Base-by-base conservation (phyloP, 202 grass and related monocot genomes). In the Elaeis oleifera region DNA sequence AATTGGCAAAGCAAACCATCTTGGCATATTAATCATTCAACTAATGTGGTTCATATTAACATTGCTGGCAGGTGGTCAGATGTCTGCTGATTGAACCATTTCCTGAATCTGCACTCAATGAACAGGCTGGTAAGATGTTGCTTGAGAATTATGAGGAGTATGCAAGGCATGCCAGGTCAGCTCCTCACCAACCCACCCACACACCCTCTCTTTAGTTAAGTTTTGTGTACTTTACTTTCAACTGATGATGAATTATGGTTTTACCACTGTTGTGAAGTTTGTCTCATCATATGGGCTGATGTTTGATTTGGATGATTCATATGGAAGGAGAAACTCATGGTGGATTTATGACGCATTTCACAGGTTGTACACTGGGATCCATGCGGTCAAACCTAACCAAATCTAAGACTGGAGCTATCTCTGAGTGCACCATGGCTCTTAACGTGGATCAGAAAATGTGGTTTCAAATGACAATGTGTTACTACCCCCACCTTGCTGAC, bases 81-180 rank as follows among this genome's bases (percentile, higher is more conserved):
- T 97, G 94, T 71, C 79, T 97, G 56, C 64, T 97, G 58, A 97
- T 97, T 0, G 94, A 89, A 71, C 84, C 94, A 62, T 97, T 97
- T 51, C 85, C 94, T 0, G 84, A 92, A 77, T 92, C 94, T 62
- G 85, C 88, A 17, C 81, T 97, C 18, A 92, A 92, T 64, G 92
- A 97, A 55, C 92, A 97, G 70, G 88, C 92, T 48, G 92, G 88
- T 64, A 97, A 97, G 69, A 72, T 97, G 80, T 26, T 97, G 28
- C 84, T 97, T 25, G 84, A 91, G 59, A 97, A 97, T 62, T 97
- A 97, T 3, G 69, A 81, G 29, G 79, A 91, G 68, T 92, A 86
- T 28, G 82, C 88, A 51, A 71, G 82, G 24, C 92, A 89, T 80
- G 92, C 92, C 60, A 91, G 92, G 88, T 92, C 4, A 72, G 66